Evolutionary conservation across 768 basidiomycete genomes (phyloP).

Genomic region (Dacryopinax spathularia): DNA sequence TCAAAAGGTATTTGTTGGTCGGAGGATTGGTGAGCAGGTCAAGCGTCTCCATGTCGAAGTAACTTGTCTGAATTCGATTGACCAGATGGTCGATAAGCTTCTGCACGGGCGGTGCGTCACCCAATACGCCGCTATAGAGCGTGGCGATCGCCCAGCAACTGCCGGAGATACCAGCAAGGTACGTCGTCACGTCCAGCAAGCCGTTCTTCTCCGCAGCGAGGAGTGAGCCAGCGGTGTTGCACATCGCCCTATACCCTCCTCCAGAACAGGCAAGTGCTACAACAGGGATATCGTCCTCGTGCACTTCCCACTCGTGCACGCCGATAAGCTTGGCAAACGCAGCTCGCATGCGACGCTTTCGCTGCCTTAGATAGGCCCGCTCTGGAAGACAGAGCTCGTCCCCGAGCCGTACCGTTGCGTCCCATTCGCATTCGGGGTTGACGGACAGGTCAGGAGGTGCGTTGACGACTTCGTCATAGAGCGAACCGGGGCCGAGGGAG

Average conservation of each 20-base stretch:
- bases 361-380: conserved; percentile 18
- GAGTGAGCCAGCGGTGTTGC: conserved; percentile 20
- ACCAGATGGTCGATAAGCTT: conserved; percentile 16
- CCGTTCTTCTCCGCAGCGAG: conserved; percentile 16
- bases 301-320: conserved; percentile 17
- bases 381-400: conserved; percentile 19
- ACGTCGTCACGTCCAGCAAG: conserved; percentile 19
- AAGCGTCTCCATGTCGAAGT: conserved; percentile 19
- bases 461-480: conserved; percentile 16
- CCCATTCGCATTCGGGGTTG: conserved; percentile 21
- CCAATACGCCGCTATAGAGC: conserved; percentile 18
- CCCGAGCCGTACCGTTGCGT: conserved; percentile 20
- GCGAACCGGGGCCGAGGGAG: conserved; percentile 15
- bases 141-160: conserved; percentile 21
- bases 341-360: conserved; percentile 16
- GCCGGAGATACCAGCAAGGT: conserved; percentile 20
- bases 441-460: conserved; percentile 13
- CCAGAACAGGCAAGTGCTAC: conserved; percentile 21
- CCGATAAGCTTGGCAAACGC: conserved; percentile 19
- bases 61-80: conserved; percentile 17
- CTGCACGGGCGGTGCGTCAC: conserved; percentile 12
- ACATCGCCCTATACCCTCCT: conserved; percentile 22
- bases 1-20: conserved; percentile 20
- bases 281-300: conserved; percentile 22
- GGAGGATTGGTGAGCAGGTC: conserved; percentile 17